A percentile compares a stretch with the other conserved stretches of the same genome.
Conservation (phyloP, 1,284 basidiomycete genomes). For the Rhodotorula sp. region DNA sequence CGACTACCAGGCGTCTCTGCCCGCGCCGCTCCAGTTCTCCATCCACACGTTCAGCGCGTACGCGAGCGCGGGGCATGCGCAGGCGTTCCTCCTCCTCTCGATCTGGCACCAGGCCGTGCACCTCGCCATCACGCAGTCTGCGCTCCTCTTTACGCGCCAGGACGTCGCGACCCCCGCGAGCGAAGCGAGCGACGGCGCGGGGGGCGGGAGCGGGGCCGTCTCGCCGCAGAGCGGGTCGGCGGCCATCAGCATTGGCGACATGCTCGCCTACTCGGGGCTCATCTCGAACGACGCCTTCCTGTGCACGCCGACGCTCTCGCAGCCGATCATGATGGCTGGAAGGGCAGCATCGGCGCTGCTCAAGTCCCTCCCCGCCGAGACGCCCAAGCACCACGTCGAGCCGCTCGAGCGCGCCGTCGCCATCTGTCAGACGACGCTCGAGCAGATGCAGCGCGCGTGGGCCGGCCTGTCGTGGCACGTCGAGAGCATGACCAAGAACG, state of each 20-base stretch:
- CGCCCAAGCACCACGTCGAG: slow-evolving; percentile 3
- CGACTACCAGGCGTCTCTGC: slow-evolving; percentile 17
- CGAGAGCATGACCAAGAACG: slow-evolving; percentile 5
- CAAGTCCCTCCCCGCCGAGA: background rate
- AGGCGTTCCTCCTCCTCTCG: slow-evolving; percentile 24
- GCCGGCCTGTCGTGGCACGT: slow-evolving; percentile 14
- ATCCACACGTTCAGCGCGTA: slow-evolving; percentile 20
- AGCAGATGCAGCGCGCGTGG: slow-evolving; percentile 9
- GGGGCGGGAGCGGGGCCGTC: background rate
- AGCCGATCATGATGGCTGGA: slow-evolving; percentile 19
- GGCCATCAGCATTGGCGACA: slow-evolving; percentile 10
- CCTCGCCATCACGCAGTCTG: slow-evolving; percentile 20
- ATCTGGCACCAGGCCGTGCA: slow-evolving; percentile 29
- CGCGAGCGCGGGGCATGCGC: slow-evolving; percentile 14
- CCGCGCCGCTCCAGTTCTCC: slow-evolving; percentile 19
- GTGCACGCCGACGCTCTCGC: slow-evolving; percentile 13
- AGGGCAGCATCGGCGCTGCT: slow-evolving; percentile 3
- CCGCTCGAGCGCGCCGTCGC: slow-evolving; percentile 13
- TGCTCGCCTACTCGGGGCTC: slow-evolving; percentile 18
- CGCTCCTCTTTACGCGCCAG: background rate
- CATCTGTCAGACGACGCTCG: slow-evolving; percentile 9
- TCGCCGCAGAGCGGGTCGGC: slow-evolving; percentile 7
- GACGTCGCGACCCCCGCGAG: background rate
- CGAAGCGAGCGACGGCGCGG: background rate
- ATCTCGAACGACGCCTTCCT: slow-evolving; percentile 12